phyloP scores from a whole-genome alignment of 768 basidiomycete genomes.

The Plicaturopsis crispa region DNA sequence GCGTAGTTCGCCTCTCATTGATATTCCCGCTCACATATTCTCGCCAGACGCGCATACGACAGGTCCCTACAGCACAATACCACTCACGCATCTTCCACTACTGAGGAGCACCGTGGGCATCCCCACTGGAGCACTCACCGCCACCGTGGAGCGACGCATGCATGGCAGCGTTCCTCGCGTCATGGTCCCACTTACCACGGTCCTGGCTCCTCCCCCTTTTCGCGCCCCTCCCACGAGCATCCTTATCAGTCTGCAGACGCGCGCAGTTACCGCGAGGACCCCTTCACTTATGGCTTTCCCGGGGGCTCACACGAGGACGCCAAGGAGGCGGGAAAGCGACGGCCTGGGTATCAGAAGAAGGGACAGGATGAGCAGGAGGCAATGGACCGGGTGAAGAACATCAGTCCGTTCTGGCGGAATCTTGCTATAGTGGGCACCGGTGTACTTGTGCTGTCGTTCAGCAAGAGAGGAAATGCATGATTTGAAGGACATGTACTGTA shows the following conservation, averaged over 20 bases:
- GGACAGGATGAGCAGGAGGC: neutral
- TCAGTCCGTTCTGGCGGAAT: neutral
- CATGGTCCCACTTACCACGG: neutral
- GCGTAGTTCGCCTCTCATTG: neutral
- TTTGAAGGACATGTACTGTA: neutral
- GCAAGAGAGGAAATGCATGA: neutral
- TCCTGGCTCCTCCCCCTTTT: neutral
- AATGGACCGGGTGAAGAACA: neutral
- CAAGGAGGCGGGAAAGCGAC: neutral
- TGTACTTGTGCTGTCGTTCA: neutral
- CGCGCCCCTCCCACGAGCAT: neutral
- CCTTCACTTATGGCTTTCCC: no score
- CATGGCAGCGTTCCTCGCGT: neutral
- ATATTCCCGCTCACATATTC: neutral
- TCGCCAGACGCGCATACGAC: constrained; percentile 24
- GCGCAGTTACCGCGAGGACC: no score
- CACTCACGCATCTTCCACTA: neutral
- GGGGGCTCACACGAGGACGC: neutral
- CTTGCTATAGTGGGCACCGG: neutral
- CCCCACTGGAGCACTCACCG: neutral
- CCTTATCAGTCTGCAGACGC: no score
- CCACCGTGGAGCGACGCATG: neutral
- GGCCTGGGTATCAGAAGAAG: neutral
- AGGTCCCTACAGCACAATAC: constrained; percentile 8
- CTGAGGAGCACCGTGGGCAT: neutral